phyloP scores from a whole-genome alignment of 345 rosid genomes.

The Ailanthus altissimus region DNA sequence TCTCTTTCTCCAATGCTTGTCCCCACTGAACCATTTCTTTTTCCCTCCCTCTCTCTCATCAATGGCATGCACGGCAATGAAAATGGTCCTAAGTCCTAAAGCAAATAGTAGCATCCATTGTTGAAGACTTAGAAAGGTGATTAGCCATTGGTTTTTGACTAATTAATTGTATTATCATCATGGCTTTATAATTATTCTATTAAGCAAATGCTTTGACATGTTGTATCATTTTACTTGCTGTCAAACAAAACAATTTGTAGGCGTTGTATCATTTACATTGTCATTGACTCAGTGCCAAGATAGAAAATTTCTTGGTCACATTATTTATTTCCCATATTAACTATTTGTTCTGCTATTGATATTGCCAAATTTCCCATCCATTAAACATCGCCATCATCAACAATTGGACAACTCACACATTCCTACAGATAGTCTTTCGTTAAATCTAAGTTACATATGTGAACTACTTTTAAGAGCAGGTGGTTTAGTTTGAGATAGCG shows the following conservation, averaged over 20 bases:
- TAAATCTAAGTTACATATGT: too few species aligned
- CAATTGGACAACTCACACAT: too few species aligned
- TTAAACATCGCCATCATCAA: too few species aligned
- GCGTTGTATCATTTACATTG: too few species aligned
- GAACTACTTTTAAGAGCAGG: too few species aligned
- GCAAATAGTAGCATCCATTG: background rate
- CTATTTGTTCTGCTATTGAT: too few species aligned
- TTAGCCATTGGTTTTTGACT: background rate
- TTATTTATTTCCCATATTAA: too few species aligned
- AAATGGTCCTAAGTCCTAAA: conserved; percentile 3
- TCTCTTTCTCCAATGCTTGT: conserved; percentile 17
- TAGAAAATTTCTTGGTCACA: background rate
- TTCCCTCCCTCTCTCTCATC: background rate
- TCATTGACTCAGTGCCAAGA: background rate
- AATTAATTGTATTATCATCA: background rate
- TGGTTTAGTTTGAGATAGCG: too few species aligned
- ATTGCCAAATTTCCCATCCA: background rate
- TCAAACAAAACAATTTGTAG: too few species aligned
- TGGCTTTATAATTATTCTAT: background rate
- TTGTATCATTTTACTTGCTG: background rate
- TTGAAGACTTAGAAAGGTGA: background rate
- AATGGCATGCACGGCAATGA: background rate
- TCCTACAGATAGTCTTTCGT: too few species aligned
- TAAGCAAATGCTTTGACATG: background rate
- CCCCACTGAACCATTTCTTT: conserved; percentile 28